phyloP scores from a whole-genome alignment of 2,329 filamentous ascomycete genomes.

The Xylaria sp. region DNA sequence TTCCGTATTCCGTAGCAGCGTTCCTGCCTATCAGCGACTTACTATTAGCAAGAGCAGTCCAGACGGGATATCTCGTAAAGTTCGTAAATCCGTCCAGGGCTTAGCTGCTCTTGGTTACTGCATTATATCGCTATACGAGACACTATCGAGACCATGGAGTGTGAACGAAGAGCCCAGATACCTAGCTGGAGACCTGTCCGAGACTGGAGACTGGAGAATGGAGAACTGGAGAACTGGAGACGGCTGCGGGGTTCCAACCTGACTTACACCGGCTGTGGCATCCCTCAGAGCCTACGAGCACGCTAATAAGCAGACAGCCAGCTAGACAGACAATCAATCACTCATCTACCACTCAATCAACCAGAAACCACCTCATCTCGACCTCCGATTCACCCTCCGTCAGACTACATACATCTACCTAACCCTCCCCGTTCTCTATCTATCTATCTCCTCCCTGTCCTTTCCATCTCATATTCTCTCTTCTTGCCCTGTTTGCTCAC shows the following conservation, averaged over 20 bases:
- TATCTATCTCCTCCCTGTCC: not conserved
- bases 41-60: no score
- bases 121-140: not conserved
- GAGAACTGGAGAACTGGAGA: no score
- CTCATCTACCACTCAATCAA: not conserved
- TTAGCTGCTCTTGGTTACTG: no score
- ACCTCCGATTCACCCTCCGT: constrained; percentile 9
- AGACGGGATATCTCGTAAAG: no score
- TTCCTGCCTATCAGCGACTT: no score
- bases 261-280: not conserved
- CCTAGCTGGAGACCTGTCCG: not conserved
- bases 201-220: not conserved
- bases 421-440: not conserved
- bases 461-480: not conserved
- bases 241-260: not conserved
- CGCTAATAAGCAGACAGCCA: not conserved
- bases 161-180: not conserved
- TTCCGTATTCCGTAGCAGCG: no score
- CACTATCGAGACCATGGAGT: not conserved
- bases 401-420: not conserved
- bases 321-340: not conserved
- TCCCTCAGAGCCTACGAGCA: not conserved
- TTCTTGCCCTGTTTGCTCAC: not conserved
- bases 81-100: no score
- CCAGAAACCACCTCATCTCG: constrained; percentile 1